Base-by-base conservation (phyloP, 768 basidiomycete species). In the Mycena chlorophos region DNA sequence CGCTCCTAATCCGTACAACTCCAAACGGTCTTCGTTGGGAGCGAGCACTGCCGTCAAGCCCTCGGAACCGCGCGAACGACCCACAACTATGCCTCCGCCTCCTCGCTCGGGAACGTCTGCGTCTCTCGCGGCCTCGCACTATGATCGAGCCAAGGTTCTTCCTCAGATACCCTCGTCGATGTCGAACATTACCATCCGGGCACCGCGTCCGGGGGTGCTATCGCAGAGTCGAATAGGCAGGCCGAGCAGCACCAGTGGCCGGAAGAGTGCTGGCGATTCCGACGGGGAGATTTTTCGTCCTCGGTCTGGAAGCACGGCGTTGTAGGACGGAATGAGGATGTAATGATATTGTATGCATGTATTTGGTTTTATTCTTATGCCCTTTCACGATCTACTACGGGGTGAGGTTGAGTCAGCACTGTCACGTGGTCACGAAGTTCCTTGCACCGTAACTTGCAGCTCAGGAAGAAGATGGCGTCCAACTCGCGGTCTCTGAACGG, bases 11-110 rank as follows among this genome's bases (percentile, higher is more conserved):
- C 71, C 70, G 49, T 72, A 71, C 56, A 64, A 65, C 60, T 57
- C 71, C 37, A 87, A 89, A 63, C 79, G 87, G 52, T 79, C 83
- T 19, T 89, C 88, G 2, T 65, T 88, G n/a, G 84, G 85, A 47
- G 71, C 80, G 13, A 78, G 74, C 61, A 69, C 76, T 48, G 53
- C 61, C 62, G 58, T 67, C 65, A 67, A 66, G 63, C 67, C 64
- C 57, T 64, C 67, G 8, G 64, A 57, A 5, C 61, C 56, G 40
- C 73, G 73, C 28, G 75, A 74, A 49, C 66, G 72, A 22, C 69
- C 72, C 10, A 66, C 61, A 10, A 73, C 74, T 12, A 68, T 73
- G 67, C 65, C 73, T 39, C 68, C 73, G 3, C 66, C 63, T 16
- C 61, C 66, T 5, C 65, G 70, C 51, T 71, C 68, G 47, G 66